Base-by-base conservation (phyloP, 805 yeast genomes). In the Cyberlindnera euphorbiae region DNA sequence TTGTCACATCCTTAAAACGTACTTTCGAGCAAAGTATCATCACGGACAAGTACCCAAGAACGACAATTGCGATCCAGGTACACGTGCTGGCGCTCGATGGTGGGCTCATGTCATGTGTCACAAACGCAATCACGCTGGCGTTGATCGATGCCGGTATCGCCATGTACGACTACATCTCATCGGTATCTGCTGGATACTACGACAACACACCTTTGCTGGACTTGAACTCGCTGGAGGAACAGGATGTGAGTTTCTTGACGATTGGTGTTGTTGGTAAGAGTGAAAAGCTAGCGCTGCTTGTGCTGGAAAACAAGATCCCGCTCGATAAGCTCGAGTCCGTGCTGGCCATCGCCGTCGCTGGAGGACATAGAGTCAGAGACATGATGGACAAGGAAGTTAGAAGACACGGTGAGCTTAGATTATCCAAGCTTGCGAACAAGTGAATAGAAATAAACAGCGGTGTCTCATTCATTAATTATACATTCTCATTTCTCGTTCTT, bases 121-220 rank as follows among this genome's bases (percentile, higher is more conserved):
- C 86, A 28, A 93, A 93, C 56, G 85, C 97, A 8, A 75, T 85
- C 28, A 86, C 96, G 1, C 64, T 93, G 49, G 97, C 96, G 0
- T 67, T 93, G 29, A 77, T 93, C 23, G 97, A 93, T 61, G 97
- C 97, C 2, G 97, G 97, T 33, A 80, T 93, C 30, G 82, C 96
- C 5, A 80, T 93, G 82, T 83, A 82, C 54, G 97, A 93, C 56
- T 89, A 86, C 55, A 82, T 90, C 12, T 75, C 87, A 37, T 78
- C 95, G 1, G 73, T 86, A 12, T 72, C 82, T 19, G 83, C 88
- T 5, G 97, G 97, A 0, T 60, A 85, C 15, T 79, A 77, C 50
- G 95, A 86, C 49, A 62, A 64, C n/a, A 79, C 75, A 29, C 88
- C 96, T 11, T 63, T 93, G 39, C 65, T 93, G 32, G 98, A 90